Evolutionary conservation across 2,329 filamentous ascomycete genomes (phyloP).

Genomic region (Fusarium nurragi): DNA sequence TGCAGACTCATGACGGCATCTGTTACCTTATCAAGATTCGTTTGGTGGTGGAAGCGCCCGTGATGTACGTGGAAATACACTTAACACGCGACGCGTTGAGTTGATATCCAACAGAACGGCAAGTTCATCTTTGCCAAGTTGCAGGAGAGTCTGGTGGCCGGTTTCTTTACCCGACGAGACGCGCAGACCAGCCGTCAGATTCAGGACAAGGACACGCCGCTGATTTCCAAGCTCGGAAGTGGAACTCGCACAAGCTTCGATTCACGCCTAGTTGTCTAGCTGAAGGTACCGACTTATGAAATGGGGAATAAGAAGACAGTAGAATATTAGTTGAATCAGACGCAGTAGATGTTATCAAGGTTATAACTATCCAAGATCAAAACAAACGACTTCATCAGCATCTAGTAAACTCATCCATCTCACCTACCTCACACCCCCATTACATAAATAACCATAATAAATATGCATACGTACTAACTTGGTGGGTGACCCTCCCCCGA

Average conservation of each 20-base stretch:
- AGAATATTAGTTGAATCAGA: no score
- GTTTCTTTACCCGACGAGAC: slow-evolving; percentile 85
- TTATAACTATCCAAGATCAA: no score
- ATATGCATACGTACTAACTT: slow-evolving; percentile 31
- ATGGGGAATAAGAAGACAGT: not conserved
- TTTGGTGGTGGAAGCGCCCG: no score
- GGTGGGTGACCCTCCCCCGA: slow-evolving; percentile 21
- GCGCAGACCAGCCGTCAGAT: slow-evolving; percentile 81
- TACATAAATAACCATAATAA: slow-evolving; percentile 37
- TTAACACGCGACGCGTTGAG: no score
- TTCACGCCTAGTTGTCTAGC: slow-evolving; percentile 28
- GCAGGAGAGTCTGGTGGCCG: slow-evolving; percentile 90
- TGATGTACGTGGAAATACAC: no score
- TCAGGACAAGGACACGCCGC: slow-evolving; percentile 76
- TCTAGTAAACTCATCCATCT: not conserved
- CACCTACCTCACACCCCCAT: not conserved
- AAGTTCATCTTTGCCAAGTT: slow-evolving; percentile 90
- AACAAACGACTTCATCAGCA: no score
- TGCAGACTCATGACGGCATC: no score
- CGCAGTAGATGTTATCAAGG: no score
- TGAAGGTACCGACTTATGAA: slow-evolving; percentile 28
- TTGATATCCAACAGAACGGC: slow-evolving; percentile 70
- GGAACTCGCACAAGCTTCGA: slow-evolving; percentile 20
- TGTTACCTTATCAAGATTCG: no score
- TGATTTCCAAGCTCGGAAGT: slow-evolving; percentile 50